Evolutionary conservation across 345 rosid genomes (phyloP).

Genomic region (Aquilaria yunnanensis): DNA sequence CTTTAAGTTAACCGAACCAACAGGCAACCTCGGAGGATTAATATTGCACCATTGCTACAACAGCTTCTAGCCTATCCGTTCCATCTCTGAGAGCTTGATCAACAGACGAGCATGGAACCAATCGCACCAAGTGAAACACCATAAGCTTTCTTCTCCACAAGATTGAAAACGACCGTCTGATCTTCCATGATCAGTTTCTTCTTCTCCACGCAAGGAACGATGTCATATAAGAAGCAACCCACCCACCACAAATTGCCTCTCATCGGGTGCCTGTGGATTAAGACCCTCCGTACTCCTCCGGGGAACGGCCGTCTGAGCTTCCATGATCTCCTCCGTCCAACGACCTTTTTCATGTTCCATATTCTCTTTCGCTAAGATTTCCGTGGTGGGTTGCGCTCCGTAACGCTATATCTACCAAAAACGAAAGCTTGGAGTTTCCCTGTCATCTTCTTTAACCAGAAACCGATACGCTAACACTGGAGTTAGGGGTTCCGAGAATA

Average conservation of each 20-base stretch:
- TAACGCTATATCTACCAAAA: conserved; percentile 81
- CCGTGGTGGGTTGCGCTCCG: conserved; percentile 92
- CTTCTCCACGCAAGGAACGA: conserved; percentile 82
- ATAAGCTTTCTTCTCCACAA: conserved; percentile 64
- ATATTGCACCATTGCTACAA: conserved; percentile 71
- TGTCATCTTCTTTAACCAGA: conserved; percentile 87
- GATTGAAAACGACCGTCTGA: conserved; percentile 83
- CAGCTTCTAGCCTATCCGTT: conserved; percentile 56
- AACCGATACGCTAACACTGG: conserved; percentile 90
- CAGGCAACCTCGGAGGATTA: conserved; percentile 53
- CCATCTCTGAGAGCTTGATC: conserved; percentile 76
- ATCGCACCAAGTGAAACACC: conserved; percentile 86
- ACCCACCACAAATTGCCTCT: conserved; percentile 97
- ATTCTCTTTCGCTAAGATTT: conserved; percentile 78
- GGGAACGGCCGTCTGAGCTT: conserved; percentile 91
- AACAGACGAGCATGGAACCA: conserved; percentile 61
- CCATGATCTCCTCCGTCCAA: conserved; percentile 66
- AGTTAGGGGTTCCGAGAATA: conserved; percentile 88
- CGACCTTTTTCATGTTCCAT: conserved; percentile 60
- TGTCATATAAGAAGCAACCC: conserved; percentile 92
- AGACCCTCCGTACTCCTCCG: conserved; percentile 70
- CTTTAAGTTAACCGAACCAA: conserved; percentile 55
- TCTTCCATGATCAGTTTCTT: conserved; percentile 87
- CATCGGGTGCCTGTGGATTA: conserved; percentile 77
- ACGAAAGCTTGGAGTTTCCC: conserved; percentile 94